Percentiles rank a stretch among this genome's conserved stretches.
Evolutionary conservation across 2,329 filamentous ascomycete genomes (phyloP).

Genomic region (Aspergillus cejpii): DNA sequence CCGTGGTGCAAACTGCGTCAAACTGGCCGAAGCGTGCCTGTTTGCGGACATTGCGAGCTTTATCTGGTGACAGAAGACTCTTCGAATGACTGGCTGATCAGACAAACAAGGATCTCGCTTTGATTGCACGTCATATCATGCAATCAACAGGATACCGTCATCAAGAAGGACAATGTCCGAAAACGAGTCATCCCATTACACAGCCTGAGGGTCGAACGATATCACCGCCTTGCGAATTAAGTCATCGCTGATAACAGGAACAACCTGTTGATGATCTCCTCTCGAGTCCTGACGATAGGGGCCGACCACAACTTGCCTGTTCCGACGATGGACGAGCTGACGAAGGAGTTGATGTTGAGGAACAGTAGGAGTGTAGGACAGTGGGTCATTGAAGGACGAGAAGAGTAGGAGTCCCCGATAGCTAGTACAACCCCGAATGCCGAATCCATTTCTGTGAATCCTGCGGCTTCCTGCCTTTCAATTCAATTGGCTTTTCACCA

Average conservation of each 20-base stretch:
- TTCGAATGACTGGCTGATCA: slow-evolving; percentile 6
- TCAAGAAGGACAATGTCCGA: slow-evolving; percentile 1
- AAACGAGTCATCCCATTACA: slow-evolving; percentile 8
- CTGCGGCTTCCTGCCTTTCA: no score
- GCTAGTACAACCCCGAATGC: slow-evolving; percentile 13
- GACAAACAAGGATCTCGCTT: slow-evolving; percentile 7
- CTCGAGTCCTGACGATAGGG: not conserved
- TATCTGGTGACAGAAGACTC: not conserved
- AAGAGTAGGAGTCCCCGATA: slow-evolving; percentile 9
- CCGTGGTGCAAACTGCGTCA: slow-evolving; percentile 10
- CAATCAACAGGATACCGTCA: slow-evolving; percentile 9
- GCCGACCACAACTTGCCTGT: slow-evolving; percentile 3
- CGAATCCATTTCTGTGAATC: not conserved
- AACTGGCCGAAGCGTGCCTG: slow-evolving; percentile 12
- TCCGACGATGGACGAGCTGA: slow-evolving; percentile 9
- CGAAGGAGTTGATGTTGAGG: no score
- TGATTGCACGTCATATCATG: slow-evolving; percentile 9
- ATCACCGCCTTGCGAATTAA: not conserved
- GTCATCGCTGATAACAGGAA: not conserved
- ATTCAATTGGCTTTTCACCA: slow-evolving; percentile 4
- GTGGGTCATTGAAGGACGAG: slow-evolving; percentile 6
- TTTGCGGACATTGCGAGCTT: slow-evolving; percentile 16
- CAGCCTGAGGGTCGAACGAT: not conserved
- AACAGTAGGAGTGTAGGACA: no score
- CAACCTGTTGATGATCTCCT: slow-evolving; percentile 4